Base-by-base conservation (phyloP, 2,329 filamentous ascomycete species). In the Claviceps fusiformis region DNA sequence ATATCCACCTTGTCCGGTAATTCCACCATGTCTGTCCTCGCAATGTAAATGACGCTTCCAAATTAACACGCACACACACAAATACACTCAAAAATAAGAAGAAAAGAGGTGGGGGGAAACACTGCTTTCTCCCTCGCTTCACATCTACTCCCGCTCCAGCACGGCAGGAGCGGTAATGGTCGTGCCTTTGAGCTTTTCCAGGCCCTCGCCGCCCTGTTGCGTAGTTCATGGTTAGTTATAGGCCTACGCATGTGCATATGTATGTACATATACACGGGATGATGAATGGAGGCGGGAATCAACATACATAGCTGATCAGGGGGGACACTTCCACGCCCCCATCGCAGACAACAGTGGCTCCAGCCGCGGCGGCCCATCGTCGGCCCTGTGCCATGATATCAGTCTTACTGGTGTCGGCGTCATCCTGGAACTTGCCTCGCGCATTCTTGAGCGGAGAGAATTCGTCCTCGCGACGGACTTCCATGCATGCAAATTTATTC, bases 391-490 rank as follows among this genome's bases (percentile, higher is more conserved):
- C 75, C 83, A 95, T 86, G 67, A 97, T 95, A 68, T 97, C 89
- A 61, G 76, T 78, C 73, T 85, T 89, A 77, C 90, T 95, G 52
- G 93, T 98, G 62, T 95, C 90, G 11, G 89, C 87, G 69, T 96
- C 89, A 67, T 98, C 93, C 73, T 95, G 87, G 37, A 88, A 89
- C 45, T 88, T 90, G 54, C 90, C 89, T 59, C 77, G 79, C 39
- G 78, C 81, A 67, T 98, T 98, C 83, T 98, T 98, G 62, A 98
- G 76, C 5, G 93, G 93, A 33, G 90, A 96, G 75, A 98, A 98
- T 73, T 98, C 93, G 63, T 98, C 93, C 75, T 96, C 91, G 58
- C 93, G 89, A 71, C 85, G 89, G 53, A 98, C 93, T 73, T 98
- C 93, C 74, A 97, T 86, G 71, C 85, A 95, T 29, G 91, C 93